These are phyloP conservation scores for Neonectria punicea DNA, from an alignment of 2,329 filamentous ascomycete genomes.

Conservation along the genomic window DNA sequence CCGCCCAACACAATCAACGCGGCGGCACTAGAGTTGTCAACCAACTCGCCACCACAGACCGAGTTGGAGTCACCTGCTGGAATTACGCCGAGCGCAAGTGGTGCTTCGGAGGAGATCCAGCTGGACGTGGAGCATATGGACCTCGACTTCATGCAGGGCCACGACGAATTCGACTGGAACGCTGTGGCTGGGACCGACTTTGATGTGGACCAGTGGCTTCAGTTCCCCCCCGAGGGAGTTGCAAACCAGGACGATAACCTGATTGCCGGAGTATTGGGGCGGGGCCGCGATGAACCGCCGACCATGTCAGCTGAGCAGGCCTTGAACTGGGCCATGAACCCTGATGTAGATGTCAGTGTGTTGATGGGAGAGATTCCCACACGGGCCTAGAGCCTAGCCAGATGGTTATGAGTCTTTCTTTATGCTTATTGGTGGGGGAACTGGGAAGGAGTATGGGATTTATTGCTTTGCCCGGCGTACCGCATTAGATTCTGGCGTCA, in stretches of 20 bases:
- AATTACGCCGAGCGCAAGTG: slow-evolving; percentile 59
- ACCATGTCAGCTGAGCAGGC: slow-evolving; percentile 45
- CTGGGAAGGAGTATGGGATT: slow-evolving; percentile 25
- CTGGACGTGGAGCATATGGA: slow-evolving; percentile 52
- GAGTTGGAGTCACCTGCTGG: slow-evolving; percentile 53
- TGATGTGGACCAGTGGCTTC: slow-evolving; percentile 69
- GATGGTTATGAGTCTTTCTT: slow-evolving; percentile 7
- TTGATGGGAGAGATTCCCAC: slow-evolving; percentile 33
- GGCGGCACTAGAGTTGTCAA: slow-evolving; percentile 48
- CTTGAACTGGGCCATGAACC: slow-evolving; percentile 44
- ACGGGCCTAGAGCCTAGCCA: slow-evolving; percentile 27
- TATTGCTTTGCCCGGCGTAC: slow-evolving; percentile 31
- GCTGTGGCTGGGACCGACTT: slow-evolving; percentile 63
- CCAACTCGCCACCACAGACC: slow-evolving; percentile 57
- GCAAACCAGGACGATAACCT: slow-evolving; percentile 52
- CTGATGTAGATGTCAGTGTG: slow-evolving; percentile 36
- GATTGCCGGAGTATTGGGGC: slow-evolving; percentile 48
- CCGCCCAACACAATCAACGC: slow-evolving; percentile 53
- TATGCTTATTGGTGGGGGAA: slow-evolving; percentile 5
- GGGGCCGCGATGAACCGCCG: slow-evolving; percentile 37
- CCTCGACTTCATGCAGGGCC: slow-evolving; percentile 58
- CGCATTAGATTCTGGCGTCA: slow-evolving; percentile 36
- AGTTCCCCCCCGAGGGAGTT: slow-evolving; percentile 64
- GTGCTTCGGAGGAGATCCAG: slow-evolving; percentile 53
- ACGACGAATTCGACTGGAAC: slow-evolving; percentile 66